These are phyloP conservation scores for Saccharomyces hybrid DNA, from an alignment of 1,139 yeast species.

Conservation along the genomic window DNA sequence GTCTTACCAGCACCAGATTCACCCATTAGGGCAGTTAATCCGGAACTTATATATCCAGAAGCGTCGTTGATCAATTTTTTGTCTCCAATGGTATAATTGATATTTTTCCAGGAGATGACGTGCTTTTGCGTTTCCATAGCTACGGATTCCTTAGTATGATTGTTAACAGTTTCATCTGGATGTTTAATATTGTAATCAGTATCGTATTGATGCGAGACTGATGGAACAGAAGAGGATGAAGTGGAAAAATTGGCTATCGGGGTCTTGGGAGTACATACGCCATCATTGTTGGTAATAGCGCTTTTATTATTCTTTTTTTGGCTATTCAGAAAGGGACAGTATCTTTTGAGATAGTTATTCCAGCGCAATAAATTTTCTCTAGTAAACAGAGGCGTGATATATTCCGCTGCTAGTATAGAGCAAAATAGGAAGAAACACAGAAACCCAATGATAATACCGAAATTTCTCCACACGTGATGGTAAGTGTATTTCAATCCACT, in stretches of 20 bases:
- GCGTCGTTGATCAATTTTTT: conserved; percentile 37
- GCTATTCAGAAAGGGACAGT: conserved; percentile 5
- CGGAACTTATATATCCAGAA: conserved; percentile 47
- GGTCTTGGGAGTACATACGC: background rate
- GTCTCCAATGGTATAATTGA: conserved; percentile 39
- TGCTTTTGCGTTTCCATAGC: conserved; percentile 38
- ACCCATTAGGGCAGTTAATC: conserved; percentile 50
- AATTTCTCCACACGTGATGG: conserved; percentile 39
- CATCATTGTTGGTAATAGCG: background rate
- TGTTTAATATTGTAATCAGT: conserved; percentile 3
- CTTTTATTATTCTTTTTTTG: background rate
- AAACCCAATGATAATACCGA: conserved; percentile 37
- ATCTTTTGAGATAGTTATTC: conserved; percentile 4
- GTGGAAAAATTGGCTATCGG: conserved; percentile 3
- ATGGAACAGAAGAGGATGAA: conserved; percentile 8
- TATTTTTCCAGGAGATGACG: conserved; percentile 40
- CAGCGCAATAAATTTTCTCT: conserved; percentile 16
- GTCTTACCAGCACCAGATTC: conserved; percentile 61
- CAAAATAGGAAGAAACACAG: conserved; percentile 30
- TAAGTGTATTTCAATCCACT: conserved; percentile 32
- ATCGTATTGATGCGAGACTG: conserved; percentile 9
- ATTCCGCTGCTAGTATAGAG: conserved; percentile 31
- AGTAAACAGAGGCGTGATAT: conserved; percentile 28
- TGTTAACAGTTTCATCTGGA: conserved; percentile 34
- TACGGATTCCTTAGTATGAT: background rate